Evolutionary conservation across 2,329 filamentous ascomycete species (phyloP).

Genomic region (Pseudopyricularia cyperi): DNA sequence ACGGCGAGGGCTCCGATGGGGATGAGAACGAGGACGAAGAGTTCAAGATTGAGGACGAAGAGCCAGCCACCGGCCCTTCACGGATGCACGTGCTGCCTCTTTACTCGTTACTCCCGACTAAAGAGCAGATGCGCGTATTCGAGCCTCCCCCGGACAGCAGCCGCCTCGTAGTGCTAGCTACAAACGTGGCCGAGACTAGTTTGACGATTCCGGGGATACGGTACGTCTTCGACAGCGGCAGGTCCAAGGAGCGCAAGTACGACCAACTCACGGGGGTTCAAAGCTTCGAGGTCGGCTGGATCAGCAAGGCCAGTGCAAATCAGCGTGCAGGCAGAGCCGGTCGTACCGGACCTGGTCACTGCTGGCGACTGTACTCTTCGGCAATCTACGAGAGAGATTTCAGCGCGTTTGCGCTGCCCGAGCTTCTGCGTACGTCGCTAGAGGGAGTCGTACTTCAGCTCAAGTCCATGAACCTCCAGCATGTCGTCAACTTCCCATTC

Average conservation of each 20-base stretch:
- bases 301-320: constrained; percentile 90
- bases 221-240: constrained; percentile 90
- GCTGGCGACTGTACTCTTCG: constrained; percentile 87
- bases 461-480: constrained; percentile 85
- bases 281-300: constrained; percentile 90
- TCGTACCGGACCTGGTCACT: constrained; percentile 89
- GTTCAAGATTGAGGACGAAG: constrained; percentile 54
- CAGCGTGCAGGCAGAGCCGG: constrained; percentile 90
- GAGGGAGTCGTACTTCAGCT: constrained; percentile 88
- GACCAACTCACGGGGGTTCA: constrained; percentile 84
- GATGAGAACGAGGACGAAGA: constrained; percentile 49
- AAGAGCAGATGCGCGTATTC: constrained; percentile 84
- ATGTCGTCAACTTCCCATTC: constrained; percentile 90
- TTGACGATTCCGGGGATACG: constrained; percentile 90
- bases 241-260: constrained; percentile 85
- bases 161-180: constrained; percentile 78
- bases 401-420: constrained; percentile 70
- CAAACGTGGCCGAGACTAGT: constrained; percentile 94
- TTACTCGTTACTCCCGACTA: constrained; percentile 83
- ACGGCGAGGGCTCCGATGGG: constrained; percentile 44
- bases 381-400: constrained; percentile 90
- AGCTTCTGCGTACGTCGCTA: constrained; percentile 81
- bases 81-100: constrained; percentile 85
- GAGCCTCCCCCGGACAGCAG: constrained; percentile 71
- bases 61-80: constrained; percentile 44